A percentile compares a stretch with the other conserved stretches of the same genome.
These are phyloP conservation scores for Alternaria sp. DNA, from an alignment of 2,329 filamentous ascomycete genomes.

Conservation along the genomic window DNA sequence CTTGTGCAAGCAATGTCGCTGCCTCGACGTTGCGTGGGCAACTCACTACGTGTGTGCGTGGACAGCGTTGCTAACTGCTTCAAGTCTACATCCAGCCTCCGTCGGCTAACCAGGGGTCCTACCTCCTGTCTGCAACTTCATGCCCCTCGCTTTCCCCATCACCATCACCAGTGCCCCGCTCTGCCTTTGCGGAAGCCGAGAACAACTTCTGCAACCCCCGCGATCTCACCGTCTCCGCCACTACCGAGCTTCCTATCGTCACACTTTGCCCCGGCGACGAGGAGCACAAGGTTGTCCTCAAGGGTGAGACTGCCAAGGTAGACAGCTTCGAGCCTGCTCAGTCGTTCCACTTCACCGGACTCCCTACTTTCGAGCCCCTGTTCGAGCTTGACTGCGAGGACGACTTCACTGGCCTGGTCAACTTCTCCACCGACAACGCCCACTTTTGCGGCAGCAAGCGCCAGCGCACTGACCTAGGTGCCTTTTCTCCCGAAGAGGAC, in stretches of 20 bases:
- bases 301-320: conserved; percentile 50
- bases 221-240: conserved; percentile 76
- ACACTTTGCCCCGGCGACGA: conserved; percentile 69
- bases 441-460: conserved; percentile 71
- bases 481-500: conserved; percentile 70
- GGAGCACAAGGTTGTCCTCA: conserved; percentile 61
- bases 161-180: conserved; percentile 76
- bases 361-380: conserved; percentile 81
- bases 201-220: conserved; percentile 91
- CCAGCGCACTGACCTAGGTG: conserved; percentile 71
- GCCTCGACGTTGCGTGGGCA: neutral
- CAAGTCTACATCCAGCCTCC: conserved; percentile 71
- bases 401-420: conserved; percentile 79
- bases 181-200: conserved; percentile 72
- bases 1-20: neutral
- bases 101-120: conserved; percentile 69
- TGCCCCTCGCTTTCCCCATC: conserved; percentile 89
- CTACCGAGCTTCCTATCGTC: conserved; percentile 68
- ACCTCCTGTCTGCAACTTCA: conserved; percentile 73
- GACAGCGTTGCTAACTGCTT: conserved; percentile 30
- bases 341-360: conserved; percentile 57
- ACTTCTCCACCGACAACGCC: conserved; percentile 68
- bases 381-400: conserved; percentile 92
- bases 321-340: conserved; percentile 44
- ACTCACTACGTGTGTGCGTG: neutral